Base-by-base conservation (phyloP, 768 basidiomycete genomes). In the Russula lepida region DNA sequence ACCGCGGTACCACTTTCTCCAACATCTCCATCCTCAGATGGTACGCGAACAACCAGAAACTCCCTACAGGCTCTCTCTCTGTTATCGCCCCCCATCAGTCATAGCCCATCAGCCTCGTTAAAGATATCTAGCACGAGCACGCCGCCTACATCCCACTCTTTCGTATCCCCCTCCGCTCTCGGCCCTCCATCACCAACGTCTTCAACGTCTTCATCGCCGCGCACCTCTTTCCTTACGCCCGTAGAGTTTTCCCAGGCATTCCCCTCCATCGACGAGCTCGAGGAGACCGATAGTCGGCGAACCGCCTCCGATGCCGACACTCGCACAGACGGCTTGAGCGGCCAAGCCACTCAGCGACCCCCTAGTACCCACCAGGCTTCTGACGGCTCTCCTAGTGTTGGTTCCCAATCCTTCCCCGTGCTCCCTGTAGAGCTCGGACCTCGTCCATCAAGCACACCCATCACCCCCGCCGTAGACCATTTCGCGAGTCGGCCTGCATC, bases 141-240 rank as follows among this genome's bases (percentile, higher is more conserved):
- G 0, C 55, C 71, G 5, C 47, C 73, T 21, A 66, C 74, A 11
- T 56, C 71, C 70, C 87, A 86, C 66, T 79, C 81, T 3, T 76
- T 90, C 51, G 86, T 92, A 11, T 81, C 85, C 0, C 79, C 84
- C 2, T 85, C 87, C 4, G 81, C 81, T 33, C 75, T 92, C 19
- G 89, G 87, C 3, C 87, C 89, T 35, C 85, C 89, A 4, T 89
- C 89, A 1, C 89, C 88, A 4, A 77, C 81, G 2, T 84, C 87
- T 9, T 85, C 86, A 1, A 78, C 83, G 17, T 84, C 86, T 15
- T 84, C 86, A 2, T 85, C 84, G 11, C 83, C 84, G 4, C 80
- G 73, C 32, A 69, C 71, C 60, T 66, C 69, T 39, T 75, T 71
- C 58, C 62, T 71, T 9, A 75, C 78, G 41, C 64, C 84, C n/a